Base-by-base conservation (phyloP, 257 asterid species). In the Lycium ferocissimum region DNA sequence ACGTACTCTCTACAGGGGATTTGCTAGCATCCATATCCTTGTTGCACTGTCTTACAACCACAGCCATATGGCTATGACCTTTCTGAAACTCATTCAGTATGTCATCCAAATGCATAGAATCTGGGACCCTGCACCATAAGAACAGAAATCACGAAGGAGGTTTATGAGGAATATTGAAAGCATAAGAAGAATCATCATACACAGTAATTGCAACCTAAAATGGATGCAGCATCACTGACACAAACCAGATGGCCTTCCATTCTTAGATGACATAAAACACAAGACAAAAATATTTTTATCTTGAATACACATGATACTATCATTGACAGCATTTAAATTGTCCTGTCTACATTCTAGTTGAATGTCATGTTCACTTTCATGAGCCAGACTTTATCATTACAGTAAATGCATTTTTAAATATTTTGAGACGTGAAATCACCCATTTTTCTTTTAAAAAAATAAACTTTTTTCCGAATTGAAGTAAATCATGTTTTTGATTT, bases 51-150 rank as follows among this genome's bases (percentile, higher is more conserved):
- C 95, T 90, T 79, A 94, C 91, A 38, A 97, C 99, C 82, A 93
- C 95, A 80, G 98, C 97, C 98, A 97, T 97, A 89, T 96, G 99
- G 87, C 99, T 96, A 88, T 93, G 99, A 65, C 99, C 98, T 88
- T 96, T 96, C 87, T 96, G 99, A 89, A 96, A 96, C 89, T 96
- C 99, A 62, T 94, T 96, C 92, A 96, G 89, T 88, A 96, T 94
- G 91, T 96, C 99, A 56, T 94, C 95, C 69, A 96, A 85, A 12
- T 98, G 99, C 97, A 96, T 83, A 38, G 91, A 91, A 84, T 96
- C 99, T 13, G 88, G 89, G 73, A 96, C 98, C 93, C 98, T 96
- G 85, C 65, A 51, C 63, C 63, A 76, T 26, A 51, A 35, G 43
- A 17, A 53, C 11, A 5, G 79, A 70, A n/a, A 53, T 9, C 53